Evolutionary conservation across 495 filamentous ascomycete species (phyloP).

Genomic region (Penicillium canariense): DNA sequence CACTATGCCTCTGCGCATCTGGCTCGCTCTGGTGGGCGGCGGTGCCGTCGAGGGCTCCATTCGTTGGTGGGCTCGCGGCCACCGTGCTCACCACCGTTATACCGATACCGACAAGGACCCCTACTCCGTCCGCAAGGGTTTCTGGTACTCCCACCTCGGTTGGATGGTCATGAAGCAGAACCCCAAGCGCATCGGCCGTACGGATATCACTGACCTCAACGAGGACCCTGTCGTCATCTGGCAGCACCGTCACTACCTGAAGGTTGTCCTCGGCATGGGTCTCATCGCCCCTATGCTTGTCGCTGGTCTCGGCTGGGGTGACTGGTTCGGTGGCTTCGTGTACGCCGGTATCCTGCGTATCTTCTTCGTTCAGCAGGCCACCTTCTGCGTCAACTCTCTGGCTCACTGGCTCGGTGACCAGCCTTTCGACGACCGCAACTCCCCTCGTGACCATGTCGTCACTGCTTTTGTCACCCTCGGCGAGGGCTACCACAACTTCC

Average conservation of each 20-base stretch:
- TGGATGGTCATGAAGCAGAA: constrained; percentile 96
- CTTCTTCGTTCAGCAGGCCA: constrained; percentile 98
- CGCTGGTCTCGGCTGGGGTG: constrained; percentile 84
- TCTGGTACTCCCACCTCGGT: constrained; percentile 93
- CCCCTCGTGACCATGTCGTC: constrained; percentile 92
- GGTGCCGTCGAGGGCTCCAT: constrained; percentile 96
- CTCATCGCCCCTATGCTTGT: constrained; percentile 80
- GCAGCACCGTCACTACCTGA: constrained; percentile 94
- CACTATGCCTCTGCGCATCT: constrained; percentile 82
- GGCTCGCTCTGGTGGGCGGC: constrained; percentile 86
- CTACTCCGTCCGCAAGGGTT: constrained; percentile 97
- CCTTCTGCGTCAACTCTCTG: constrained; percentile 98
- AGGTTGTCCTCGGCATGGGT: constrained; percentile 83
- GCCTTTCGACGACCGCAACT: constrained; percentile 99
- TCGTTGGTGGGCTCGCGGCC: constrained; percentile 95
- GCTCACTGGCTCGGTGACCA: constrained; percentile 99
- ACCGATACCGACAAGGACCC: constrained; percentile 99
- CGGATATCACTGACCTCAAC: constrained; percentile 95
- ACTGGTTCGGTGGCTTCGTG: constrained; percentile 88
- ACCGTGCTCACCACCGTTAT: constrained; percentile 97
- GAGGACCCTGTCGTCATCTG: constrained; percentile 90
- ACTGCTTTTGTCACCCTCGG: constrained; percentile 94
- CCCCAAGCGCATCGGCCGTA: constrained; percentile 88
- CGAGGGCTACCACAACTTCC: constrained; percentile 99
- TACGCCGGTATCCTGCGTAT: constrained; percentile 95